Percentiles rank a stretch among this genome's conserved stretches.
phyloP scores from a whole-genome alignment of 2,329 filamentous ascomycete genomes.

The Monilinia polystroma region DNA sequence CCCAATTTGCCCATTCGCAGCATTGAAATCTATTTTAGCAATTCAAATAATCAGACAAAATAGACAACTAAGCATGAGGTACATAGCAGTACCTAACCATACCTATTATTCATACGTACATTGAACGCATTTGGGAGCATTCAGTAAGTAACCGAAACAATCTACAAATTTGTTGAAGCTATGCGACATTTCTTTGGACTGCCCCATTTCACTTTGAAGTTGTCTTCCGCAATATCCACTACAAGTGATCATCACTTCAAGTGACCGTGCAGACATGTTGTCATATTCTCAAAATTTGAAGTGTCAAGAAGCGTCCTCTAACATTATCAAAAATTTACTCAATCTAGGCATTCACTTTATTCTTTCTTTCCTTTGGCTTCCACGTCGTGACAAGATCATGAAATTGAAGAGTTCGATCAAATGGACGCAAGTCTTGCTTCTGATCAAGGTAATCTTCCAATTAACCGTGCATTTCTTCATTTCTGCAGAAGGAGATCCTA shows the following conservation, averaged over 20 bases:
- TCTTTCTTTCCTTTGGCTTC: background rate
- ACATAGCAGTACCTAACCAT: background rate
- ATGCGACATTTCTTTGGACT: background rate
- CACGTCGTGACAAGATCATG: background rate
- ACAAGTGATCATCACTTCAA: background rate
- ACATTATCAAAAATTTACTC: background rate
- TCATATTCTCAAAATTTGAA: background rate
- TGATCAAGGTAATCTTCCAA: background rate
- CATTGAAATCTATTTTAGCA: background rate
- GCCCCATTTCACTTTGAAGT: background rate
- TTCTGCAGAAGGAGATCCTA: background rate
- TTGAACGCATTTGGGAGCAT: background rate
- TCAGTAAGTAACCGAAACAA: background rate
- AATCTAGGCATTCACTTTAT: background rate
- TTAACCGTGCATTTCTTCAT: background rate
- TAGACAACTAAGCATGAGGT: background rate
- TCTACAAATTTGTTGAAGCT: background rate
- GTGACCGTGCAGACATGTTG: background rate
- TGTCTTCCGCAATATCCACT: conserved; percentile 3
- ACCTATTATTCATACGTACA: background rate
- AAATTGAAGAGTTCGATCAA: background rate
- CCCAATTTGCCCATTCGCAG: background rate
- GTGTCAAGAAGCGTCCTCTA: background rate
- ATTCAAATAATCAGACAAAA: background rate
- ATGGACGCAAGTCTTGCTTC: background rate